Evolutionary conservation across 2,329 filamentous ascomycete species (phyloP).

Genomic region (Aspergillus quadrilineatus): DNA sequence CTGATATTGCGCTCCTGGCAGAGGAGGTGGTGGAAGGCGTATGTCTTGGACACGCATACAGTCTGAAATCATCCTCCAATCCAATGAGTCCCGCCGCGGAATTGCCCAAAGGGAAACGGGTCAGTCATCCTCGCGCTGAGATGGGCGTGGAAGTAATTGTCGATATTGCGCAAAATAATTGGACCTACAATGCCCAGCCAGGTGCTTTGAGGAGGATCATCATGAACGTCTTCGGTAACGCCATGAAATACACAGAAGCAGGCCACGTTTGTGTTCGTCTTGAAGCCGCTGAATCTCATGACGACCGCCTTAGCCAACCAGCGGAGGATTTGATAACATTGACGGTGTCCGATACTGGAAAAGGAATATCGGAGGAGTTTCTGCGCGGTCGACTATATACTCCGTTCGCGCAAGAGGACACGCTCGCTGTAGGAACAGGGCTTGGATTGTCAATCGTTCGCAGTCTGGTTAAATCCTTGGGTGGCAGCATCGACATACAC

Average conservation of each 20-base stretch:
- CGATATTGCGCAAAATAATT: constrained; percentile 52
- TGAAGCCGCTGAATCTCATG: constrained; percentile 28
- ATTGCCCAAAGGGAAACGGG: neutral
- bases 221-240: constrained; percentile 64
- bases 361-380: constrained; percentile 64
- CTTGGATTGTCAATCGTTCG: constrained; percentile 66
- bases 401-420: constrained; percentile 60
- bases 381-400: constrained; percentile 61
- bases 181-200: constrained; percentile 57
- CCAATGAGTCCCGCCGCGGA: constrained; percentile 23
- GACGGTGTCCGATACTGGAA: constrained; percentile 63
- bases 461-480: constrained; percentile 59
- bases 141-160: constrained; percentile 50
- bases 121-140: constrained; percentile 8
- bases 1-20: constrained; percentile 48
- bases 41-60: constrained; percentile 49
- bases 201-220: constrained; percentile 57
- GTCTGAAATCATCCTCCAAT: constrained; percentile 31
- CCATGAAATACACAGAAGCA: constrained; percentile 60
- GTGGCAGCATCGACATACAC: constrained; percentile 59
- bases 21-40: constrained; percentile 59
- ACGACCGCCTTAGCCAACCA: constrained; percentile 32
- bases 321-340: constrained; percentile 40
- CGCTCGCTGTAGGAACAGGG: constrained; percentile 49
- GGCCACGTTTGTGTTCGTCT: constrained; percentile 53